These are phyloP conservation scores for Zalaria obscura DNA, from an alignment of 2,329 filamentous ascomycete genomes.

Conservation along the genomic window DNA sequence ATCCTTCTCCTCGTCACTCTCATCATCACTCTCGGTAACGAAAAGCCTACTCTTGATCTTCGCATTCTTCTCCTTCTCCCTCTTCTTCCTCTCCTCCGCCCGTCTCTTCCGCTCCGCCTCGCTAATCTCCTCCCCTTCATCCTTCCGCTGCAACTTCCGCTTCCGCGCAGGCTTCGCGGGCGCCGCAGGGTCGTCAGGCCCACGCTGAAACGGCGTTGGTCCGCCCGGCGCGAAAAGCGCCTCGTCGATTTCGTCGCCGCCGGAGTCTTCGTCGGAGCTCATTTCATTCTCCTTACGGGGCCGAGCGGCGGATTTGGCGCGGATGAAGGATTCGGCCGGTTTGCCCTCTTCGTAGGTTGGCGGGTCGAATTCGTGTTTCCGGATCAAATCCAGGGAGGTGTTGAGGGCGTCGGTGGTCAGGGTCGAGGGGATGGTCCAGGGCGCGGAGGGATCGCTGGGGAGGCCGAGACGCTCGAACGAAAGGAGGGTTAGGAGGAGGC, in stretches of 20 bases:
- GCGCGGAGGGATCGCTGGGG: slow-evolving; percentile 60
- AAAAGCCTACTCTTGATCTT: slow-evolving; percentile 77
- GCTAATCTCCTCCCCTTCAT: slow-evolving; percentile 42
- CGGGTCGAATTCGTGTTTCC: slow-evolving; percentile 64
- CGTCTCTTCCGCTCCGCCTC: slow-evolving; percentile 46
- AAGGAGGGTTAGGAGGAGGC: slow-evolving; percentile 66
- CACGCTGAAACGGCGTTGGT: slow-evolving; percentile 36
- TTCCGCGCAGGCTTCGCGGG: slow-evolving; percentile 42
- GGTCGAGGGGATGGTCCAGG: slow-evolving; percentile 61
- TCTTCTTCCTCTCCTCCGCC: slow-evolving; percentile 47
- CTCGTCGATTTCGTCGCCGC: slow-evolving; percentile 22
- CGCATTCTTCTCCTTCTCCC: slow-evolving; percentile 59
- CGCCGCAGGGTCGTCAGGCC: slow-evolving; percentile 32
- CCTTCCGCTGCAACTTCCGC: slow-evolving; percentile 35
- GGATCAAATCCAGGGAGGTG: slow-evolving; percentile 57
- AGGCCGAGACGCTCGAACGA: slow-evolving; percentile 51
- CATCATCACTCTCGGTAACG: slow-evolving; percentile 75
- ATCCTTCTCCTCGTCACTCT: slow-evolving; percentile 65
- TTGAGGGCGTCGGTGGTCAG: slow-evolving; percentile 52
- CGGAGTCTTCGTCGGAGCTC: slow-evolving; percentile 6
- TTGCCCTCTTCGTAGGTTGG: slow-evolving; percentile 63
- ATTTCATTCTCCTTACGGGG: slow-evolving; percentile 2
- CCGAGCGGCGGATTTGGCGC: slow-evolving; percentile 45
- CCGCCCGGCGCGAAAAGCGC: slow-evolving; percentile 56
- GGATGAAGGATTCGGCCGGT: slow-evolving; percentile 64